A percentile compares a stretch with the other conserved stretches of the same genome.
Evolutionary conservation across 2,329 filamentous ascomycete species (phyloP).

Genomic region (Talaromyces pinophilus): DNA sequence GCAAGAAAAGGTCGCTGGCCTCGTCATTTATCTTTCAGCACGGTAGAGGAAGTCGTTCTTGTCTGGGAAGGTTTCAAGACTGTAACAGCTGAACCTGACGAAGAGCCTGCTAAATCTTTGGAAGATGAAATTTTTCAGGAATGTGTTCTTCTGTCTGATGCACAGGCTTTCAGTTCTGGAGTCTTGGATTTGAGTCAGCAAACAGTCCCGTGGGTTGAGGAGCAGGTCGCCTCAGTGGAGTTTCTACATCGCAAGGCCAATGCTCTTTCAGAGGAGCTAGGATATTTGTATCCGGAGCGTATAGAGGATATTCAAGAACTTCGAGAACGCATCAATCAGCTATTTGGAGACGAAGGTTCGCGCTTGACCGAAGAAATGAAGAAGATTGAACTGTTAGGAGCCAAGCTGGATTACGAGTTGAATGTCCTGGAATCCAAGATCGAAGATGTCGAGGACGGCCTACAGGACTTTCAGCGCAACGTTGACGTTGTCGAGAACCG

Average conservation of each 20-base stretch:
- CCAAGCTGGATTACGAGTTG: slow-evolving; percentile 91
- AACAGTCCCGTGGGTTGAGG: slow-evolving; percentile 47
- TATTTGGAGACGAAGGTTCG: slow-evolving; percentile 68
- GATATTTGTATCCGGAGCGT: slow-evolving; percentile 67
- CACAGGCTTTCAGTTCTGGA: slow-evolving; percentile 37
- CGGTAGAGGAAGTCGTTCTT: slow-evolving; percentile 49
- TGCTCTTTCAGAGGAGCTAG: slow-evolving; percentile 65
- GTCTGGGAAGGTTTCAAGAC: slow-evolving; percentile 37
- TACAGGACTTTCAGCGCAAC: slow-evolving; percentile 76
- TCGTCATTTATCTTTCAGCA: slow-evolving; percentile 50
- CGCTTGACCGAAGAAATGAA: slow-evolving; percentile 70
- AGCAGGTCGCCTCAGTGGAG: slow-evolving; percentile 46
- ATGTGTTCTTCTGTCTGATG: slow-evolving; percentile 41
- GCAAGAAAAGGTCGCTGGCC: slow-evolving; percentile 38
- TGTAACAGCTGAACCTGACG: slow-evolving; percentile 26
- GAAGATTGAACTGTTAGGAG: slow-evolving; percentile 76
- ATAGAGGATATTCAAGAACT: slow-evolving; percentile 70
- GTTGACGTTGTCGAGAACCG: slow-evolving; percentile 69
- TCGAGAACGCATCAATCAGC: slow-evolving; percentile 66
- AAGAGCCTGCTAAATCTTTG: slow-evolving; percentile 43
- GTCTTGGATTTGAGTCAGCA: slow-evolving; percentile 41
- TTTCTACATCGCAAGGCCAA: slow-evolving; percentile 66
- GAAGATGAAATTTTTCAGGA: slow-evolving; percentile 45
- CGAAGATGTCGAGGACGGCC: slow-evolving; percentile 81
- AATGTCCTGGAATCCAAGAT: slow-evolving; percentile 76